A percentile compares a stretch with the other conserved stretches of the same genome.
phyloP scores from a whole-genome alignment of 2,329 filamentous ascomycete species.

The Monilinia polystroma region DNA sequence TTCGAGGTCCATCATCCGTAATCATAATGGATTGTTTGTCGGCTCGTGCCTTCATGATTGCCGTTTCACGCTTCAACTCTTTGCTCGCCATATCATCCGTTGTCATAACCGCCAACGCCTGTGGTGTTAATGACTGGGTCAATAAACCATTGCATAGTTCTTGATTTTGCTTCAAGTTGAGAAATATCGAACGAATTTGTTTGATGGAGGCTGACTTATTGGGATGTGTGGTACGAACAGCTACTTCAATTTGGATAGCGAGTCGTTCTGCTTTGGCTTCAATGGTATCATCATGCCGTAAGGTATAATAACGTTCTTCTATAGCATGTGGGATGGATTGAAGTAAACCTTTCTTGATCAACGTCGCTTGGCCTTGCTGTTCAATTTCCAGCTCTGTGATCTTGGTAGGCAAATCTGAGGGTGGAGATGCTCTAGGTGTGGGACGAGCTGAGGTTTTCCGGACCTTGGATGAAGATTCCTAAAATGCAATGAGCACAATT shows the following conservation, averaged over 20 bases:
- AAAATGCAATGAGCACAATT: neutral
- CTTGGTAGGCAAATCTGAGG: conserved; percentile 49
- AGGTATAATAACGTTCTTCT: conserved; percentile 61
- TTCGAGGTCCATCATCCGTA: conserved; percentile 69
- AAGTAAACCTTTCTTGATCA: conserved; percentile 67
- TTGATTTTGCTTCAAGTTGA: conserved; percentile 87
- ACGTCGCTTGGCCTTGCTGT: conserved; percentile 68
- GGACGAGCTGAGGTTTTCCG: conserved; percentile 55
- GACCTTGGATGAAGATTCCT: conserved; percentile 49
- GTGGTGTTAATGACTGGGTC: conserved; percentile 66
- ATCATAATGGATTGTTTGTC: conserved; percentile 85
- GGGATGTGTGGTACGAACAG: conserved; percentile 57
- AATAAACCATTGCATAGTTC: conserved; percentile 75
- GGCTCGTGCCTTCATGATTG: conserved; percentile 72
- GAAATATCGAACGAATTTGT: conserved; percentile 73
- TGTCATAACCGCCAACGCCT: conserved; percentile 83
- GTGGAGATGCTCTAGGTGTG: conserved; percentile 39
- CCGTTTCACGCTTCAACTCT: conserved; percentile 76
- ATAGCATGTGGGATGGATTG: conserved; percentile 65
- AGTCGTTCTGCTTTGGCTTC: conserved; percentile 67
- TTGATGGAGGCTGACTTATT: conserved; percentile 53
- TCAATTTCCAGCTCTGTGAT: conserved; percentile 58
- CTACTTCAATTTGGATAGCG: conserved; percentile 77
- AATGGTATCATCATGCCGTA: conserved; percentile 62
- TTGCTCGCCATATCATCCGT: conserved; percentile 89